phyloP scores from a whole-genome alignment of 179 eudicot species.

The Corrigiola litoralis region DNA sequence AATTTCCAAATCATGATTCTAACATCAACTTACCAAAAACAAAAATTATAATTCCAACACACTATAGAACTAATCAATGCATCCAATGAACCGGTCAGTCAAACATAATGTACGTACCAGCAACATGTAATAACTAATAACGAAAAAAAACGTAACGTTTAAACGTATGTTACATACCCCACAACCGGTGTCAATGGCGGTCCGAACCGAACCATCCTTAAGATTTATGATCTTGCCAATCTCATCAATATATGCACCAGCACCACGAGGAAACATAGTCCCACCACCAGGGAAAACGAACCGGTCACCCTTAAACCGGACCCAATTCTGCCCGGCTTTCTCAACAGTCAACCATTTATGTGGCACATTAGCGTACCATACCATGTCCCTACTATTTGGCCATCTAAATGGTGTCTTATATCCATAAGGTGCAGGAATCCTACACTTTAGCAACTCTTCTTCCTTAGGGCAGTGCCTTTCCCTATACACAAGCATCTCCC shows the following conservation, averaged over 20 bases:
- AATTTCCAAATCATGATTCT: too few relatives aligned
- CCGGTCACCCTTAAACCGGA: slow-evolving; percentile 73
- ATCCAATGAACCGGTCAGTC: neutral
- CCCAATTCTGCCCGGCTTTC: slow-evolving; percentile 93
- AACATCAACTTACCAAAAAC: too few relatives aligned
- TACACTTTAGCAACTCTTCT: slow-evolving; percentile 45
- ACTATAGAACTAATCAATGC: too few relatives aligned
- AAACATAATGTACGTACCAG: neutral
- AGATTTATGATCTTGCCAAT: slow-evolving; percentile 62
- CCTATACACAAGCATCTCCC: slow-evolving; percentile 48
- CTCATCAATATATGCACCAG: slow-evolving; percentile 73
- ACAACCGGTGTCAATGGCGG: slow-evolving; percentile 92
- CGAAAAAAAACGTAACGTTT: neutral
- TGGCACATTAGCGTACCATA: slow-evolving; percentile 87
- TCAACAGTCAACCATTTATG: slow-evolving; percentile 85
- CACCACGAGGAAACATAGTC: slow-evolving; percentile 90
- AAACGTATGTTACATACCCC: slow-evolving; percentile 84
- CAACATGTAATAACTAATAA: neutral
- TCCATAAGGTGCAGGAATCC: slow-evolving; percentile 71
- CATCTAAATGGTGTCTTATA: slow-evolving; percentile 69
- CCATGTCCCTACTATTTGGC: slow-evolving; percentile 74
- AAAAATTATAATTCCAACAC: too few relatives aligned
- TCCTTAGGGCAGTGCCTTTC: slow-evolving; percentile 77
- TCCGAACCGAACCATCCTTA: slow-evolving; percentile 59
- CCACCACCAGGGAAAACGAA: slow-evolving; percentile 90